A percentile compares a stretch with the other conserved stretches of the same genome.
Conservation (phyloP, 208 protist genomes). For the Leishmania major region DNA sequence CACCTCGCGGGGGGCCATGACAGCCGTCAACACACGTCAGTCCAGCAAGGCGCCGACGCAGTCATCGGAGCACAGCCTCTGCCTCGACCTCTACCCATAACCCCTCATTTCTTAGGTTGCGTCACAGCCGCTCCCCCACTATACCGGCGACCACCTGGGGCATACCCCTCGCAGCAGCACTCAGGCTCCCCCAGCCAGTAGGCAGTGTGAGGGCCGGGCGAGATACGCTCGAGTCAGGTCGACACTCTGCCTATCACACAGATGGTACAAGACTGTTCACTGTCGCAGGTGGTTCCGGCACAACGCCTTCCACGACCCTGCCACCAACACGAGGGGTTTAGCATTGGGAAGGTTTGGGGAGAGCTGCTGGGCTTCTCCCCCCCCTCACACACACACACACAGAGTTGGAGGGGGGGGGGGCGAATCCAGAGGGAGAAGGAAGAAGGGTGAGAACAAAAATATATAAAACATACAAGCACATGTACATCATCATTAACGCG, state of each 20-base stretch:
- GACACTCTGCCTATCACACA: not conserved
- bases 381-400: not conserved
- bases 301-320: not conserved
- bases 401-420: not conserved
- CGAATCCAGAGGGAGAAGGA: not conserved
- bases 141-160: no score
- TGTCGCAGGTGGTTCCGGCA: not conserved
- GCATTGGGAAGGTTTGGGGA: not conserved
- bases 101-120: no score
- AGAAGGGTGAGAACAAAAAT: not conserved
- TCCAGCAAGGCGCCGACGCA: not conserved
- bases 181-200: no score
- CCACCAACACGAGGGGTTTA: not conserved
- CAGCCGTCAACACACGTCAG: not conserved
- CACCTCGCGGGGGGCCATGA: not conserved
- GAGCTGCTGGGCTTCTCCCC: no score
- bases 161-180: no score
- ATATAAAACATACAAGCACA: not conserved
- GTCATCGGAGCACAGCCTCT: slow-evolving; percentile 13
- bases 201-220: not conserved
- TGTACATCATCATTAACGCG: not conserved
- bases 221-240: not conserved
- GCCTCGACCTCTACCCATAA: not conserved
- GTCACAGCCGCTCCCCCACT: no score
- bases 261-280: not conserved